phyloP scores from a whole-genome alignment of 306 rosid genomes.

The Sphenostylis stenocarpa region DNA sequence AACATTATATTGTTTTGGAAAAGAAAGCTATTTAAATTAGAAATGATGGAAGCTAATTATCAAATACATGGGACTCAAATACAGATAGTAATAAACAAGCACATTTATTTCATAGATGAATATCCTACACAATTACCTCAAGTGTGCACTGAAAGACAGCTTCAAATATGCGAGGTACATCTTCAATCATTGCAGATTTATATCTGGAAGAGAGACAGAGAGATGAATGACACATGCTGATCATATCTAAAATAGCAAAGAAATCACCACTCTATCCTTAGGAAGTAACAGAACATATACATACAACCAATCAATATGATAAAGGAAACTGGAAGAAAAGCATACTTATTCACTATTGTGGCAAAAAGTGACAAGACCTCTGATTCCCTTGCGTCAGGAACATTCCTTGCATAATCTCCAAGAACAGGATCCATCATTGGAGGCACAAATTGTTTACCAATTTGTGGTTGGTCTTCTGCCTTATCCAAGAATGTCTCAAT shows the following conservation, averaged over 20 bases:
- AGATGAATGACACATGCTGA: not conserved
- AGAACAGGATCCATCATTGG: slow-evolving; percentile 99
- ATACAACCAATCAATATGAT: not conserved
- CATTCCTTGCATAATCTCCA: slow-evolving; percentile 93
- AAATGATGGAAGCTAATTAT: too few relatives aligned
- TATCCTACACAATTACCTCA: slow-evolving; percentile 58
- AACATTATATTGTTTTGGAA: too few relatives aligned
- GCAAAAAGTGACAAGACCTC: slow-evolving; percentile 99
- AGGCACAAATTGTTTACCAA: slow-evolving; percentile 96
- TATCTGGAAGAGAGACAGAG: slow-evolving; percentile 55
- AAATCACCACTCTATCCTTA: not conserved
- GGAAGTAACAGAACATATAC: not conserved
- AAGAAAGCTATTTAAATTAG: too few relatives aligned
- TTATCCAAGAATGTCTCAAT: slow-evolving; percentile 97
- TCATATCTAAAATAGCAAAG: not conserved
- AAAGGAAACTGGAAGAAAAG: not conserved
- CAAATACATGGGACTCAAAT: not conserved
- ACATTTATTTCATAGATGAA: not conserved
- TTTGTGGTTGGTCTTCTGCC: slow-evolving; percentile 98
- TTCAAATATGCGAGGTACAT: slow-evolving; percentile 96
- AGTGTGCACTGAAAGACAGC: slow-evolving; percentile 98
- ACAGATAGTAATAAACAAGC: not conserved
- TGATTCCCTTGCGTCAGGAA: slow-evolving; percentile 98
- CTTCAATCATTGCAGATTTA: slow-evolving; percentile 87
- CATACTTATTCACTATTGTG: slow-evolving; percentile 87